Base-by-base conservation (phyloP, 2,329 filamentous ascomycete genomes). In the Exophiala calicioides region DNA sequence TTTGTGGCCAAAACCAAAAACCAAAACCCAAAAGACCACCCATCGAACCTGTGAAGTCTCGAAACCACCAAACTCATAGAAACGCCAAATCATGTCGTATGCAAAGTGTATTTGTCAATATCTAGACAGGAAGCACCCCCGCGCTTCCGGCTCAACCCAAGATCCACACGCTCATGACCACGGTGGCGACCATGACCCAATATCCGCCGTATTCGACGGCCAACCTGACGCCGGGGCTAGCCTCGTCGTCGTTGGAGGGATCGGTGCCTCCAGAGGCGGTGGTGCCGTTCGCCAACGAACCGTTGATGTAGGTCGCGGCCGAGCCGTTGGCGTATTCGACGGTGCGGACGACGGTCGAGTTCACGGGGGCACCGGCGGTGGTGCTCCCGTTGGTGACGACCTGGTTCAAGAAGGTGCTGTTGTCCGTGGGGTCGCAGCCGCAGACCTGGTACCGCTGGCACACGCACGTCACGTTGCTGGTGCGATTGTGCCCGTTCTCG, bases 371-470 rank as follows among this genome's bases (percentile, higher is more conserved):
- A 7, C 55, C 57, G 0, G 65, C 63, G 26, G 63, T 59, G 0
- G 65, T 62, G 26, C 62, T 58, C 3, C 64, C 69, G 24, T 70
- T 68, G 36, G 70, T 66, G 51, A 76, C 63, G 1, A 74, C 50
- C 9, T 66, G 62, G 33, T 69, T 58, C 45, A 73, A 62, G 51
- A 69, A 73, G 1, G 67, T 72, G 34, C 58, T 57, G 49, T 75
- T 71, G 31, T 65, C 64, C 52, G 69, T 72, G 30, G 73, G 65
- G 45, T 82, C 80, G 58, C 81, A 84, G 3, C 79, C 78, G 58
- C 81, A 84, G 24, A 72, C 69, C 13, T 62, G 65, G 56, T 76
- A 76, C 46, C 75, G 59, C 50, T 76, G 67, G 60, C 81, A 84
- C 27, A 81, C 60, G 58, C 81, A 84, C 3, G 72, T 65, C 5